A percentile compares a stretch with the other conserved stretches of the same genome.
Evolutionary conservation across 257 asterid species (phyloP).

Genomic region (Penstemon davidsonii): DNA sequence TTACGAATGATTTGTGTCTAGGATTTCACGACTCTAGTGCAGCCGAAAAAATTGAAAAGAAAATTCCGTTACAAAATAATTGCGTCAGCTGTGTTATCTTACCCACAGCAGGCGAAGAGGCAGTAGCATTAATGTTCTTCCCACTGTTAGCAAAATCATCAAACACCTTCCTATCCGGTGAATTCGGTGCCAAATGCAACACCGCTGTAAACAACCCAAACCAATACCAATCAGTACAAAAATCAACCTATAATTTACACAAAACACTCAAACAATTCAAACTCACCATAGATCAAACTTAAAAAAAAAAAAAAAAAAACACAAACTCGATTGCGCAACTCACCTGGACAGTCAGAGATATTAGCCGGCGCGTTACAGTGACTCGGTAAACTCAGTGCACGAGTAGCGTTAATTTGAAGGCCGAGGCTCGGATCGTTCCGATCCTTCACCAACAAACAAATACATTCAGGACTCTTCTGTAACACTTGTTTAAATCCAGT

Average conservation of each 20-base stretch:
- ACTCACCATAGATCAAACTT: too few relatives aligned
- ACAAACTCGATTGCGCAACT: background rate
- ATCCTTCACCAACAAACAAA: slow-evolving; percentile 68
- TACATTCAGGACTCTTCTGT: slow-evolving; percentile 46
- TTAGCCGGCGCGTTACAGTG: slow-evolving; percentile 47
- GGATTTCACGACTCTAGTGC: background rate
- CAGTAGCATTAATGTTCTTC: slow-evolving; percentile 33
- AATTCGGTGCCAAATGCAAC: slow-evolving; percentile 72
- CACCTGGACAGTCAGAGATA: slow-evolving; percentile 54
- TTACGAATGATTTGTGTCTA: too few relatives aligned
- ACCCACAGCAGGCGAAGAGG: slow-evolving; percentile 28
- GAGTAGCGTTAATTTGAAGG: slow-evolving; percentile 64
- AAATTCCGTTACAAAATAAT: slow-evolving; percentile 15
- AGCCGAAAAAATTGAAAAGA: background rate
- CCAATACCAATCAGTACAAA: background rate
- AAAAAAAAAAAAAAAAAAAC: too few relatives aligned
- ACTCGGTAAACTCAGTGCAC: slow-evolving; percentile 59
- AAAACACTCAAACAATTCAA: background rate
- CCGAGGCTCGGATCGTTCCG: slow-evolving; percentile 71
- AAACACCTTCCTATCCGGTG: slow-evolving; percentile 80
- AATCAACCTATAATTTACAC: background rate
- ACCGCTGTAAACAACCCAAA: slow-evolving; percentile 37
- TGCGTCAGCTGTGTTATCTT: too few relatives aligned
- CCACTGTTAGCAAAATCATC: slow-evolving; percentile 51
- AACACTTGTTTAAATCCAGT: slow-evolving; percentile 51